Conservation (phyloP, 768 basidiomycete species). For the Pleurotus giganteus region DNA sequence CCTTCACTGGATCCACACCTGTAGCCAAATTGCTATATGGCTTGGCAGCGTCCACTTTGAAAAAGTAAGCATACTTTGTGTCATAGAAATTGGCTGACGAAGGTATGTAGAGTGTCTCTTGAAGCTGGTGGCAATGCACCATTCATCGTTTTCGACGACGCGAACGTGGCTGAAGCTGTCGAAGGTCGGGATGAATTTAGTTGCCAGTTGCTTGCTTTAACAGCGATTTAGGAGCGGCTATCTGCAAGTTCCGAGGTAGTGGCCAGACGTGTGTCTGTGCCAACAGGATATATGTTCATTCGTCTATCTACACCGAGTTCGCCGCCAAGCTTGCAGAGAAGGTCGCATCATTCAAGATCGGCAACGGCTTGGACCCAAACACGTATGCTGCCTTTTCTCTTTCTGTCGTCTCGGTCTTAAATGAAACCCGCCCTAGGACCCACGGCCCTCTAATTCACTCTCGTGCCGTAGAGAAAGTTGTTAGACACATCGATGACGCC, state of each 20-base stretch:
- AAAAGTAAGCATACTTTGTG: slow-evolving; percentile 54
- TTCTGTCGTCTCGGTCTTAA: background rate
- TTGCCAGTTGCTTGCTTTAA: background rate
- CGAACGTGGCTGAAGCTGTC: slow-evolving; percentile 89
- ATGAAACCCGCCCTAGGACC: slow-evolving; percentile 48
- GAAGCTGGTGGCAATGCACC: slow-evolving; percentile 96
- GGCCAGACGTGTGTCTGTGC: slow-evolving; percentile 89
- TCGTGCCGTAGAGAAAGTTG: slow-evolving; percentile 83
- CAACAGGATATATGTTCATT: slow-evolving; percentile 92
- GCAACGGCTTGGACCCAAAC: slow-evolving; percentile 78
- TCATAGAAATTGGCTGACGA: background rate
- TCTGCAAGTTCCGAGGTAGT: slow-evolving; percentile 75
- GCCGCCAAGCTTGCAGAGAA: slow-evolving; percentile 81
- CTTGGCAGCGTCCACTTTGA: slow-evolving; percentile 73
- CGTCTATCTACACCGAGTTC: slow-evolving; percentile 89
- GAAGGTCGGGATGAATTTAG: slow-evolving; percentile 47
- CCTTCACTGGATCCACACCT: slow-evolving; percentile 86
- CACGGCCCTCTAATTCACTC: slow-evolving; percentile 94
- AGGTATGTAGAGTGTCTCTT: slow-evolving; percentile 58
- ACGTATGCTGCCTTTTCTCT: slow-evolving; percentile 46
- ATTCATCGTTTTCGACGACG: slow-evolving; percentile 97
- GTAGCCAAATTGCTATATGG: slow-evolving; percentile 76
- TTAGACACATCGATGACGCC: slow-evolving; percentile 85
- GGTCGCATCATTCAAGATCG: slow-evolving; percentile 82
- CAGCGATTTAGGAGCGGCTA: slow-evolving; percentile 51